Conservation (phyloP, 108 stramenopile species). For the Fragilariopsis cylindrus region DNA sequence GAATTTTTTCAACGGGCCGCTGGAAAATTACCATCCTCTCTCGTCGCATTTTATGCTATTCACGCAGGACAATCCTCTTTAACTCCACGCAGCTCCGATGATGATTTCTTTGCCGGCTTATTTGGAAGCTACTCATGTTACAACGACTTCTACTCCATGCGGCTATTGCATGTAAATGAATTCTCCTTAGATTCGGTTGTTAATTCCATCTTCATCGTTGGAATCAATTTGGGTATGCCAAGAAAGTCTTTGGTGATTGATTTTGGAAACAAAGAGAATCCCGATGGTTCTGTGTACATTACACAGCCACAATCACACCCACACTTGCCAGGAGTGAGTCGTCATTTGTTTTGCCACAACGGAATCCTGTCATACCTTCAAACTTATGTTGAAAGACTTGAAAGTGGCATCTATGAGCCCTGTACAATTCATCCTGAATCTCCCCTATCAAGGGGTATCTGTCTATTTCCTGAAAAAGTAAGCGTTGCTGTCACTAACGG, state of each 20-base stretch:
- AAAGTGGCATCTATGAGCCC: slow-evolving; percentile 1
- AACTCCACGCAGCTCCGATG: slow-evolving; percentile 8
- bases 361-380: slow-evolving; percentile 20
- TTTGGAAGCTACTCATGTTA: slow-evolving; percentile 30
- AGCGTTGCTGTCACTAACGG: slow-evolving; percentile 9
- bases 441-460: slow-evolving; percentile 8
- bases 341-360: slow-evolving; percentile 5
- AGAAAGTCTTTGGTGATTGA: background rate
- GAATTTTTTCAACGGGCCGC: background rate
- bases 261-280: background rate
- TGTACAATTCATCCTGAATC: slow-evolving; percentile 9
- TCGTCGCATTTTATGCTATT: slow-evolving; percentile 24
- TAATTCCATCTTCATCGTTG: background rate
- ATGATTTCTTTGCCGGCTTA: slow-evolving; percentile 15
- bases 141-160: slow-evolving; percentile 17
- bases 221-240: slow-evolving; percentile 9
- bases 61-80: slow-evolving; percentile 15
- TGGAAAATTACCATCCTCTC: slow-evolving; percentile 11
- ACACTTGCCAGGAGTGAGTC: background rate
- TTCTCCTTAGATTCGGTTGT: background rate
- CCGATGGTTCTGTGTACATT: background rate
- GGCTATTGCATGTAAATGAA: slow-evolving; percentile 21
- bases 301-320: background rate
- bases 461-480: slow-evolving; percentile 16
- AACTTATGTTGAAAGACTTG: slow-evolving; percentile 15